phyloP scores from a whole-genome alignment of 371 early-diverging fungal genomes.

The Rhizopus stolonifer region DNA sequence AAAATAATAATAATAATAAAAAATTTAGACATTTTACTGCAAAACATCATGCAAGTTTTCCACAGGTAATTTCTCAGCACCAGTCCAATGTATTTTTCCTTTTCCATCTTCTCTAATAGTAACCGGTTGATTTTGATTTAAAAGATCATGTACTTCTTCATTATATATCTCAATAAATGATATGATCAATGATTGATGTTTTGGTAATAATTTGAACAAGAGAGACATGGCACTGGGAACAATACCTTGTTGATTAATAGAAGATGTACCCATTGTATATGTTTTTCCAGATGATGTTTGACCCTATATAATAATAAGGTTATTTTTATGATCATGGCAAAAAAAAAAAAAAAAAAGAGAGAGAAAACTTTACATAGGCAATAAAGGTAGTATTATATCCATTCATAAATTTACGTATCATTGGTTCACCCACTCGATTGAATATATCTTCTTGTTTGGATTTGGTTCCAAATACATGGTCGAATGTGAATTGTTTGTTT shows the following conservation, averaged over 20 bases:
- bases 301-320: not conserved
- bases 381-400: not conserved
- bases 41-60: conserved; percentile 78
- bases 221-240: not conserved
- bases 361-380: not conserved
- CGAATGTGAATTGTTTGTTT: conserved; percentile 29
- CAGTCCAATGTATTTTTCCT: conserved; percentile 88
- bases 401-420: conserved; percentile 23
- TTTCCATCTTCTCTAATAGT: conserved; percentile 90
- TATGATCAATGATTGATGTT: conserved; percentile 10
- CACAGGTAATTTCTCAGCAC: conserved; percentile 81
- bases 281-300: not conserved
- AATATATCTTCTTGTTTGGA: conserved; percentile 28
- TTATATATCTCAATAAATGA: conserved; percentile 97
- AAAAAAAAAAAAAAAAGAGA: too few species aligned
- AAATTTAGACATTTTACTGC: conserved; percentile 40
- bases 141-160: conserved; percentile 89
- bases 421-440: conserved; percentile 18
- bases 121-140: conserved; percentile 65
- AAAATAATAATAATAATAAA: too few species aligned
- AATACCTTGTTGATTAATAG: not conserved
- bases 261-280: not conserved
- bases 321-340: too few species aligned
- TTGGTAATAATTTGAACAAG: not conserved
- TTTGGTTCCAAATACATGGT: conserved; percentile 35